Evolutionary conservation across 805 yeast species (phyloP).

Genomic region (Candida lessepsii): DNA sequence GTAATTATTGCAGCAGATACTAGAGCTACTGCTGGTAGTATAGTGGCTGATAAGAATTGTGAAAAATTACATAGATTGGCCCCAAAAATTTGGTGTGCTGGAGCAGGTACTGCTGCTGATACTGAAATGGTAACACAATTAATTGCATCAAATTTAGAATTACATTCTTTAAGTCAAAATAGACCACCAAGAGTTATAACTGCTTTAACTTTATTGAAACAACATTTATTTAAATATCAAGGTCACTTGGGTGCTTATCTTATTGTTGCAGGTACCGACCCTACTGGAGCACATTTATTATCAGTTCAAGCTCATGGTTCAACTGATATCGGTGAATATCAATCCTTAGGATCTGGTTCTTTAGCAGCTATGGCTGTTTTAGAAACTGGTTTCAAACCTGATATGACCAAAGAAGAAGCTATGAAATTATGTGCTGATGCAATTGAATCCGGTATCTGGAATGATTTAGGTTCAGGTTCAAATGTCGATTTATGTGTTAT

Average conservation of each 20-base stretch:
- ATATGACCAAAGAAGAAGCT: slow-evolving; percentile 84
- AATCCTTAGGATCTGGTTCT: slow-evolving; percentile 93
- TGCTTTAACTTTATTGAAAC: slow-evolving; percentile 88
- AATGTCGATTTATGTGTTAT: slow-evolving; percentile 96
- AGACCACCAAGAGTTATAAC: slow-evolving; percentile 93
- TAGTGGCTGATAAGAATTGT: slow-evolving; percentile 98
- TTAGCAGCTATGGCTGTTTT: slow-evolving; percentile 98
- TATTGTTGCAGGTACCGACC: slow-evolving; percentile 97
- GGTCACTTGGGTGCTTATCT: slow-evolving; percentile 97
- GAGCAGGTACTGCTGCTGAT: slow-evolving; percentile 99
- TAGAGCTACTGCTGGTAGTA: slow-evolving; percentile 93
- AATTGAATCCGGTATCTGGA: slow-evolving; percentile 97
- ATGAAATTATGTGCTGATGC: slow-evolving; percentile 87
- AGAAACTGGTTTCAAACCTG: slow-evolving; percentile 83
- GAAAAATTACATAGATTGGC: slow-evolving; percentile 89
- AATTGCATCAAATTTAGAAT: slow-evolving; percentile 84
- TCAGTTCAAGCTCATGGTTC: slow-evolving; percentile 98
- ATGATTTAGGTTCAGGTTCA: slow-evolving; percentile 98
- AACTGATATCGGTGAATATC: slow-evolving; percentile 92
- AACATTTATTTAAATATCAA: slow-evolving; percentile 93
- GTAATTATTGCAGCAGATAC: slow-evolving; percentile 99
- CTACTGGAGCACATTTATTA: slow-evolving; percentile 91
- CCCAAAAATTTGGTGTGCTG: slow-evolving; percentile 98
- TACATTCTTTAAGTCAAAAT: slow-evolving; percentile 79
- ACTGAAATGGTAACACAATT: slow-evolving; percentile 97